Percentiles rank a stretch among this genome's conserved stretches.
phyloP scores from a whole-genome alignment of 179 eudicot species.

The Silene coronaria region DNA sequence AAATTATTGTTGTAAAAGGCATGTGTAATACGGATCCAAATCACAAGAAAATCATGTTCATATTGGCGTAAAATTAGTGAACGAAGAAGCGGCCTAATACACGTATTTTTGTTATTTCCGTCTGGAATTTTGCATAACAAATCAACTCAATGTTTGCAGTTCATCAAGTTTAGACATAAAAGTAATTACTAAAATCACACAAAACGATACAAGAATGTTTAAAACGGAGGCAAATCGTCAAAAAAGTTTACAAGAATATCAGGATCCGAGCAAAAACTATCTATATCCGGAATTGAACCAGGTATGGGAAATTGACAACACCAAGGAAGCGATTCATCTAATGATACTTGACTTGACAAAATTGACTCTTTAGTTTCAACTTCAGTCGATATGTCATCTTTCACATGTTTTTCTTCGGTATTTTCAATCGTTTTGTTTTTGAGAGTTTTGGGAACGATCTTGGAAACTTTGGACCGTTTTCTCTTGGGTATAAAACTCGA shows the following conservation, averaged over 20 bases:
- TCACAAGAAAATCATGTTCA: too few species aligned
- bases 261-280: neutral
- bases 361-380: neutral
- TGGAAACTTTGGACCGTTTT: neutral
- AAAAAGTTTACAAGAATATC: neutral
- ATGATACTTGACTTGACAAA: neutral
- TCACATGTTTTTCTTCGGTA: neutral
- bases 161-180: neutral
- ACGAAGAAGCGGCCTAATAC: too few species aligned
- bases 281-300: constrained; percentile 2
- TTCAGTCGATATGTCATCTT: neutral
- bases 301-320: neutral
- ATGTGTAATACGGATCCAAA: too few species aligned
- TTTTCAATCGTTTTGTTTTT: neutral
- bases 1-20: too few species aligned
- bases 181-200: neutral
- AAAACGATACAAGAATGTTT: neutral
- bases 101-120: too few species aligned
- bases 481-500: constrained; percentile 2
- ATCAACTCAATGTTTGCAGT: neutral
- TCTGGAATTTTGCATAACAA: neutral
- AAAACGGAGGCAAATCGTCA: neutral
- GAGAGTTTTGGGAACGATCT: neutral
- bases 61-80: too few species aligned
- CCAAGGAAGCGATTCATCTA: constrained; percentile 7